Evolutionary conservation across 2,329 filamentous ascomycete species (phyloP), one percentile per base, ranked within the genome.

Genomic region (Tolypocladium tropicale): DNA sequence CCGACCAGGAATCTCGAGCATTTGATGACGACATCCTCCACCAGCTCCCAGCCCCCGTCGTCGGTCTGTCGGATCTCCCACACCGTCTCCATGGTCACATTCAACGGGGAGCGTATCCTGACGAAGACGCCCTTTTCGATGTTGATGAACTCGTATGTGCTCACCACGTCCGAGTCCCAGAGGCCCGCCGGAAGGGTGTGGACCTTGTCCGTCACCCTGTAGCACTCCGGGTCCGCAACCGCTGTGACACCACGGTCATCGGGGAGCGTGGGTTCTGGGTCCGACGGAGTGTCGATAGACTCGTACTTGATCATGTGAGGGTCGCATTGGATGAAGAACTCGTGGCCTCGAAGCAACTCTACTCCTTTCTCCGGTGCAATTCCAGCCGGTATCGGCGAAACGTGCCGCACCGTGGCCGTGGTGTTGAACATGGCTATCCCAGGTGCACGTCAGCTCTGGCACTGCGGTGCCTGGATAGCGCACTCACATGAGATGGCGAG

Each of bases 111-210:
- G 48, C 69, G 70, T 55, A 82, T 76, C 11, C 79, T 68, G 46
- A 79, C 76, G 64, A 80, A 82, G 7, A 79, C 62, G 21, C 80
- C 80, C 32, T 66, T 70, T n/a, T 69, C 68, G 21, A 77, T 67
- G 58, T 80, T 67, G 21, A 77, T 75, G 58, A 82, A 78, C 67
- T 82, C 79, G 63, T 80, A 79, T 6, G 66, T 75, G 68, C 78
- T 81, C 54, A 77, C 72, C 7, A 82, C 76, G 52, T 77, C 75
- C 53, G 73, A 76, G 62, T 79, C 78, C 78, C 78, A 82, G 32
- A 83, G 70, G 2, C 79, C 78, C 16, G 78, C 78, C 4, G 79
- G 79, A 28, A 82, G 69, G 39, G 78, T 71, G 61, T 81, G 78
- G 9, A 81, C 72, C 39, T 73, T 68, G 59, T 79, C 77, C 7